Conservation (phyloP, 352 stramenopile species). For the Phytopythium vexans region DNA sequence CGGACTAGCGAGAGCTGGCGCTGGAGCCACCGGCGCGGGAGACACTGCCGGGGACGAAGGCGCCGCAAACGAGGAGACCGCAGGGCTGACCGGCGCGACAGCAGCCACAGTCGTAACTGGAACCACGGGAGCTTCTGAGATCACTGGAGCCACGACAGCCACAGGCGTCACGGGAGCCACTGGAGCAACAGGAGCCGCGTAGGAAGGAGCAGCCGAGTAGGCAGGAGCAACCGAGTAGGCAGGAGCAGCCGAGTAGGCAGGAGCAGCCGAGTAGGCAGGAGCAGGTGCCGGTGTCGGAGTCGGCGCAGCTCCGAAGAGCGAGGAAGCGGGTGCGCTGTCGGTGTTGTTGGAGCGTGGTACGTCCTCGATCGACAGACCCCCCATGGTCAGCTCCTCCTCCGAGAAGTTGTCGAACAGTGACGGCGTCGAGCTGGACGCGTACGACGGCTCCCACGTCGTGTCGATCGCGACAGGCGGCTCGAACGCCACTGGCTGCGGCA, state of each 20-base stretch:
- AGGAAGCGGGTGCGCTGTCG: constrained; percentile 15
- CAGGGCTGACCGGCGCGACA: neutral
- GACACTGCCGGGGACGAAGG: constrained; percentile 5
- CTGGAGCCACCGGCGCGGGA: neutral
- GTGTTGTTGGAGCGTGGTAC: constrained; percentile 13
- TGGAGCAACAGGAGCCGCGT: constrained; percentile 1
- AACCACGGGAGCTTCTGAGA: neutral
- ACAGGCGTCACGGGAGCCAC: neutral
- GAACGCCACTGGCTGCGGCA: constrained; percentile 4
- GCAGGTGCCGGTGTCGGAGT: neutral
- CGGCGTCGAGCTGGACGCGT: neutral
- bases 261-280: neutral
- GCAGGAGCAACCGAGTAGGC: neutral
- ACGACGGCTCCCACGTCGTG: constrained; percentile 1
- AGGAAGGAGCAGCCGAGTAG: constrained; percentile 2
- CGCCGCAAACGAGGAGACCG: constrained; percentile 5
- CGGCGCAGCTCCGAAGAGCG: constrained; percentile 23
- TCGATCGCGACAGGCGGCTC: constrained; percentile 3
- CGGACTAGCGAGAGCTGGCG: constrained; percentile 2
- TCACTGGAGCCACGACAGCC: no score
- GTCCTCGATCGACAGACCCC: constrained; percentile 29
- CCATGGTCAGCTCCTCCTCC: constrained; percentile 36
- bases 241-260: neutral
- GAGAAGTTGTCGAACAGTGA: constrained; percentile 31
- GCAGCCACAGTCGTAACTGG: neutral